Base-by-base conservation (phyloP, 768 basidiomycete genomes). In the Tulasnella sp. region DNA sequence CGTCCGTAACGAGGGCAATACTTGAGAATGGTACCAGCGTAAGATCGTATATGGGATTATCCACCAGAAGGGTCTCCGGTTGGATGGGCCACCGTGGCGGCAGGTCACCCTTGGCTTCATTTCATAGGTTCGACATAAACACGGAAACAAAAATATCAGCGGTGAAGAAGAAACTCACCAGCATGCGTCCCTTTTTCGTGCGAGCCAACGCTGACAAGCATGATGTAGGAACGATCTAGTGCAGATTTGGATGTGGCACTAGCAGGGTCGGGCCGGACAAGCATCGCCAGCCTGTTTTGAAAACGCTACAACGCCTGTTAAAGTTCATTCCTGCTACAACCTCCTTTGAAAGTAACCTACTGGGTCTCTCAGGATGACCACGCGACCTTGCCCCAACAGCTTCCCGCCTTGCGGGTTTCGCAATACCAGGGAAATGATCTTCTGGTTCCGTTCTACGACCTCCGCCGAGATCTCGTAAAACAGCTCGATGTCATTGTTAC, bases 31-130 rank as follows among this genome's bases (percentile, higher is more conserved):
- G 87, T 6, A 97, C 87, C 3, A 85, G 82, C 2, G 84, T 83
- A 15, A 94, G 81, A 76, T 97, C 90, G 81, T 94, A 97, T 0
- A 86, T 86, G 1, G 85, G 85, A 40, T 88, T 84, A 1, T 88
- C 83, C 0, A 87, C 85, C 3, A 84, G 77, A 19, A 91, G 81
- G 1, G 83, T 84, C 25, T 82, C 82, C 0, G 90, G 85, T 1
- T 79, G 81, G 3, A 91, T 88, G 0, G 93, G 94, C 95, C 95
- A 98, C 54, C 81, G 83, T 3, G 97, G 97, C 12, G 92, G 85
- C 19, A 94, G 82, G 6, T 85, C 84, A 78, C 88, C 85, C 37
- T 82, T 80, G 58, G 90, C 87, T 39, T 88, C 80, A 80, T 92
- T 94, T 94, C 69, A 8, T 6, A 54, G 19, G 3, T 34, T 37